phyloP scores from a whole-genome alignment of 345 rosid species.

The Citrus maxima region DNA sequence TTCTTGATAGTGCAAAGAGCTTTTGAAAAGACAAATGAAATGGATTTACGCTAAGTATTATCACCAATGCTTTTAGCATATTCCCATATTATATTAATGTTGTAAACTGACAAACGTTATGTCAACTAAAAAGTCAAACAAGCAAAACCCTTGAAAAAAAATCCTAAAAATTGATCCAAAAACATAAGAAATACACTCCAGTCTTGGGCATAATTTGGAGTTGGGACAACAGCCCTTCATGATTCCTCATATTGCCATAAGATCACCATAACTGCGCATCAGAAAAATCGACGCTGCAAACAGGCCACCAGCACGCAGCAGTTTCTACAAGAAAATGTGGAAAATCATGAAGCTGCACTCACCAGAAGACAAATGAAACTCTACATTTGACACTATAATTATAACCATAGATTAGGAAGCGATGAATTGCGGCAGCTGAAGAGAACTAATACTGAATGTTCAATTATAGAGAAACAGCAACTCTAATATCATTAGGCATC shows the following conservation, averaged over 20 bases:
- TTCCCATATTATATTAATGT: too few relatives aligned
- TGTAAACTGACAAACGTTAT: background rate
- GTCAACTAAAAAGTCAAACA: background rate
- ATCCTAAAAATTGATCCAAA: constrained; percentile 1
- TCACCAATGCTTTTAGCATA: too few relatives aligned
- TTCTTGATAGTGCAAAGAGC: too few relatives aligned
- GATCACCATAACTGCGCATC: constrained; percentile 89
- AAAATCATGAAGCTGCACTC: background rate
- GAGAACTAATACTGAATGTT: background rate
- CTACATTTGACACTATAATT: too few relatives aligned
- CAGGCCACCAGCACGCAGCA: constrained; percentile 63
- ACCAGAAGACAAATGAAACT: background rate
- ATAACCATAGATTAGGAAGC: background rate
- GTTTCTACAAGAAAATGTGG: constrained; percentile 48
- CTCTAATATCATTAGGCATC: background rate
- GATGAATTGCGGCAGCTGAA: background rate
- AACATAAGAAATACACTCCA: background rate
- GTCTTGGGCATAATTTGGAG: background rate
- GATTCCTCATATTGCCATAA: constrained; percentile 58
- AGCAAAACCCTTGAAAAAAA: background rate
- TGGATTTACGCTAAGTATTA: too few relatives aligned
- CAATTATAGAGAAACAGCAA: background rate
- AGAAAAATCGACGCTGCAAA: constrained; percentile 77
- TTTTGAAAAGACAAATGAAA: too few relatives aligned
- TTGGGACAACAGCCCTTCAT: background rate